Conservation (phyloP, 2,329 filamentous ascomycete species). For the Colletotrichum sublineola region DNA sequence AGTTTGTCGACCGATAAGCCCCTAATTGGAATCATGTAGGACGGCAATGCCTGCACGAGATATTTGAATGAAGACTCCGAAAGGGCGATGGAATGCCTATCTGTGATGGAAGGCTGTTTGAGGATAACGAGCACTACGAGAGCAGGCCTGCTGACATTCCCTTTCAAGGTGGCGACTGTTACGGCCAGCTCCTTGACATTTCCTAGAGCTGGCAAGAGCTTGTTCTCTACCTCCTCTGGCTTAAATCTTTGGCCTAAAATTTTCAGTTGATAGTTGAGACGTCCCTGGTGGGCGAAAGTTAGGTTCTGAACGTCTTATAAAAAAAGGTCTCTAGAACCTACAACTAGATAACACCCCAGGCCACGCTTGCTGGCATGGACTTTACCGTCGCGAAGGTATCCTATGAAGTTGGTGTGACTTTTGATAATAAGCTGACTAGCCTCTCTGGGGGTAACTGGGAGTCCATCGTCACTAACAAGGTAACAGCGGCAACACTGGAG, state of each 20-base stretch:
- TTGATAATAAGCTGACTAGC: slow-evolving; percentile 3
- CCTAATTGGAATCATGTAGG: slow-evolving; percentile 7
- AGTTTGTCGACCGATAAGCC: neutral
- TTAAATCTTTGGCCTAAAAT: neutral
- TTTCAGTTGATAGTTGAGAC: slow-evolving; percentile 8
- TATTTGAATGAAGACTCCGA: slow-evolving; percentile 6
- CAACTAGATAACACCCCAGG: neutral
- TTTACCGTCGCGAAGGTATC: neutral
- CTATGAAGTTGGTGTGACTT: slow-evolving; percentile 8
- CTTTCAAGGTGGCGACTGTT: slow-evolving; percentile 6
- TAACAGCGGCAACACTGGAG: slow-evolving; percentile 11
- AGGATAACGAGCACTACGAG: slow-evolving; percentile 10
- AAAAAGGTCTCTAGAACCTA: slow-evolving; percentile 7
- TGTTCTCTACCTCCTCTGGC: slow-evolving; percentile 4
- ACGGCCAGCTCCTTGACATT: slow-evolving; percentile 13
- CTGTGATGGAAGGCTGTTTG: neutral
- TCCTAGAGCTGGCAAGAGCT: neutral
- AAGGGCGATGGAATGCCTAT: neutral
- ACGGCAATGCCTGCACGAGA: slow-evolving; percentile 6
- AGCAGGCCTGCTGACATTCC: slow-evolving; percentile 10
- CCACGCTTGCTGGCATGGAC: slow-evolving; percentile 1
- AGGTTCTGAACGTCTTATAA: neutral
- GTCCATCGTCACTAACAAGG: slow-evolving; percentile 5
- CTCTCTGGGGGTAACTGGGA: neutral
- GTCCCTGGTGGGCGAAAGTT: slow-evolving; percentile 6